Base-by-base conservation (phyloP, 192 early-diverging fungal species). In the Mycoemilia scoparia region DNA sequence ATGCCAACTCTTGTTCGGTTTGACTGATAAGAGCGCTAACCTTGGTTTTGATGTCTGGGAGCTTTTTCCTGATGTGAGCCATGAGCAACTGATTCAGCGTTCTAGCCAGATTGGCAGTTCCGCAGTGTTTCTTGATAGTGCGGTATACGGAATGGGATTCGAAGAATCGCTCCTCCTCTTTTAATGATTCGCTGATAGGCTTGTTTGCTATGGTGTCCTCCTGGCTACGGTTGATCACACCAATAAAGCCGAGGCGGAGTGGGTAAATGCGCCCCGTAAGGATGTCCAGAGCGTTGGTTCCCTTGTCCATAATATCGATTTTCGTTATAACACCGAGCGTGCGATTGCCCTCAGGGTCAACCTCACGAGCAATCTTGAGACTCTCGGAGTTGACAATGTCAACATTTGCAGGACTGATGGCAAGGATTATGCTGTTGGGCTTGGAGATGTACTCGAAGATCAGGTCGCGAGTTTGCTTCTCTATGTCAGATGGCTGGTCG, bases 321-420 rank as follows among this genome's bases (percentile, higher is more conserved):
- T 84, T 84, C 26, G 82, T 82, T 34, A 84, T 51, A 5, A 84
- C 75, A 14, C 82, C 82, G 23, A 84, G 66, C 4, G 82, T 84
- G 33, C 82, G 70, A 16, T 50, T 67, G 53, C 78, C 76, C 47
- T 79, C 74, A 2, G 77, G 71, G 52, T 82, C 82, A 7, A 84
- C 82, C 43, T 84, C 79, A 30, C 79, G 74, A n/a, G 82, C 79
- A 32, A 82, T 56, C 55, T 84, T 84, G 28, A 84, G 63, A 54
- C 79, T 82, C 55, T 84, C 82, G 13, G 79, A 82, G 46, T 84
- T 84, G 29, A 73, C 79, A 29, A 84, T 60, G 39, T 84, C 82
- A 11, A 73, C 69, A 37, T 84, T 84, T 1, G 82, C 82, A 14
- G 82, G 79, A 28, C 74, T 77, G 24, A 84, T 77, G 7, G 82